Percentiles rank a stretch among this genome's conserved stretches.
Evolutionary conservation across 306 rosid genomes (phyloP).

Genomic region (Arachis stenosperma): DNA sequence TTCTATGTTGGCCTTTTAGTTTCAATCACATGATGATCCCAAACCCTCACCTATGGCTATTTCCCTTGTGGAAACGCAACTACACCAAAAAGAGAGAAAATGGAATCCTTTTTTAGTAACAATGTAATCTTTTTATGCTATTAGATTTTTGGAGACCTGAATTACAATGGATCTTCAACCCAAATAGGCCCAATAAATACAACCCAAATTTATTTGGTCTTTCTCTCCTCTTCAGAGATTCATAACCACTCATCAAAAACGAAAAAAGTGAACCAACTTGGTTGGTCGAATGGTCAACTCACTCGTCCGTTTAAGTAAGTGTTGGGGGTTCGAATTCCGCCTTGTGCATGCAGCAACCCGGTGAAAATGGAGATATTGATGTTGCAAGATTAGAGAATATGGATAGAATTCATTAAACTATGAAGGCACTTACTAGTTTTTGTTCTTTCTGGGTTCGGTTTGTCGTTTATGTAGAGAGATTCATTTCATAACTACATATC

Average conservation of each 20-base stretch:
- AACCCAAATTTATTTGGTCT: too few relatives aligned
- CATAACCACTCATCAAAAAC: background rate
- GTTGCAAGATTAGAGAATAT: constrained; percentile 25
- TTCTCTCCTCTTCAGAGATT: too few relatives aligned
- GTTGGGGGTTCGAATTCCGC: too few relatives aligned
- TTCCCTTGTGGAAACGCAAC: background rate
- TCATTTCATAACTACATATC: background rate
- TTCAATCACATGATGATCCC: background rate
- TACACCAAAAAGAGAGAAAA: too few relatives aligned
- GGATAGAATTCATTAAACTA: constrained; percentile 34
- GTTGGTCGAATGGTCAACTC: too few relatives aligned
- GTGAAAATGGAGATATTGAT: constrained; percentile 3
- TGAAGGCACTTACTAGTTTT: constrained; percentile 34
- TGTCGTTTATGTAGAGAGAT: background rate
- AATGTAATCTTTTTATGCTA: too few relatives aligned
- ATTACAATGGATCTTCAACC: background rate
- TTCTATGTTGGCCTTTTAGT: background rate
- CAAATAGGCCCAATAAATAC: background rate
- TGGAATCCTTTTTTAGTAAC: background rate
- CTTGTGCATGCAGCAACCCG: too few relatives aligned
- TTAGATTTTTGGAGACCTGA: too few relatives aligned
- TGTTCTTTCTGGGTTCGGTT: background rate
- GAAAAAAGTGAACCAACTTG: too few relatives aligned
- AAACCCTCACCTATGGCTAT: background rate
- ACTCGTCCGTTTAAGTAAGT: too few relatives aligned